phyloP scores from a whole-genome alignment of 1,284 basidiomycete species.

The Pseudozyma hubeiensis region DNA sequence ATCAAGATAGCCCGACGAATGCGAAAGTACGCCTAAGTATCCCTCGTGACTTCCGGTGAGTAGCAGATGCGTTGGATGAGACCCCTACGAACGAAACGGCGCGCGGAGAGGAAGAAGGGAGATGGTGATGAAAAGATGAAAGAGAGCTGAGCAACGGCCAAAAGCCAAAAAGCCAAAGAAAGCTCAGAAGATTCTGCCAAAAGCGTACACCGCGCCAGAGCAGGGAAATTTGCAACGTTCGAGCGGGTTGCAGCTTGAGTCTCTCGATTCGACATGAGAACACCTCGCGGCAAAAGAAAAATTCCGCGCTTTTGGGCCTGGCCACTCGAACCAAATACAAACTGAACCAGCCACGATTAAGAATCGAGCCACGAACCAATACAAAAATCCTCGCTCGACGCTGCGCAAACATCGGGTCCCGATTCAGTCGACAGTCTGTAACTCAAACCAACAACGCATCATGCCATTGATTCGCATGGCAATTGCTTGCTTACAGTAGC shows the following conservation, averaged over 20 bases:
- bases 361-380: not conserved
- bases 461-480: not conserved
- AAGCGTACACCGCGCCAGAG: not conserved
- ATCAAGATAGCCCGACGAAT: too few relatives aligned
- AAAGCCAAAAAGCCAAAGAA: not conserved
- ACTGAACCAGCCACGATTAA: not conserved
- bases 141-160: not conserved
- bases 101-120: not conserved
- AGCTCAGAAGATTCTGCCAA: conserved; percentile 14
- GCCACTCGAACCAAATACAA: not conserved
- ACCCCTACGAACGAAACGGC: conserved; percentile 2
- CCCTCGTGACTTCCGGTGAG: not conserved
- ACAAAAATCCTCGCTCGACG: not conserved
- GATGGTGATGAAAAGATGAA: conserved; percentile 4
- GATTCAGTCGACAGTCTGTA: too few relatives aligned
- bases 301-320: not conserved
- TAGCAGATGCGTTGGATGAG: not conserved
- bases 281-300: not conserved
- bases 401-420: too few relatives aligned
- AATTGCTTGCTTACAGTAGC: too few relatives aligned
- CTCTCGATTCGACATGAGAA: not conserved
- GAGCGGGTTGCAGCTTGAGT: not conserved
- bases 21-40: too few relatives aligned
- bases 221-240: not conserved
- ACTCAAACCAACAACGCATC: not conserved